Evolutionary conservation across 352 stramenopile genomes (phyloP).

Genomic region (Globisporangium polare): DNA sequence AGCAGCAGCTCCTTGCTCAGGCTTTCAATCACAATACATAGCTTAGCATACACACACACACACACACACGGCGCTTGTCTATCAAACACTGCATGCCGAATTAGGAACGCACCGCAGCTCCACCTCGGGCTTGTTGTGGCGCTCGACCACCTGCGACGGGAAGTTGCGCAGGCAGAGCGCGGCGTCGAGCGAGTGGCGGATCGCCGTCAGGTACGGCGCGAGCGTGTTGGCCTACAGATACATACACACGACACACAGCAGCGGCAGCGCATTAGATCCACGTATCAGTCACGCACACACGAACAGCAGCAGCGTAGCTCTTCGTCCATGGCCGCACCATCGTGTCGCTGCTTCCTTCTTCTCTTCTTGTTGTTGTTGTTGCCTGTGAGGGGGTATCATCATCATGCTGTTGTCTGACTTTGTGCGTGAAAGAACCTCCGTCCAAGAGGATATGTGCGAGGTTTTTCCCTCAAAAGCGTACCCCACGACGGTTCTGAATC

Average conservation of each 20-base stretch:
- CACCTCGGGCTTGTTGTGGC: constrained; percentile 96
- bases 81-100: too few relatives aligned
- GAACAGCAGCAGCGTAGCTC: neutral
- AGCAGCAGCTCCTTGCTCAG: constrained; percentile 92
- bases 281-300: neutral
- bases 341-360: neutral
- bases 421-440: too few relatives aligned
- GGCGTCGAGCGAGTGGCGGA: constrained; percentile 90
- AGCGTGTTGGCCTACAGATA: constrained; percentile 70
- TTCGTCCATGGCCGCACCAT: neutral
- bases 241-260: neutral
- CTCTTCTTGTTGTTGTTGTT: neutral
- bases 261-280: neutral
- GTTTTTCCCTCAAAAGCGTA: neutral
- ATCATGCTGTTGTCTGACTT: neutral
- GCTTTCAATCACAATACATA: constrained; percentile 20
- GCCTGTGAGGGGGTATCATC: neutral
- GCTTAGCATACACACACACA: neutral
- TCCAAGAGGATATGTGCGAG: too few relatives aligned
- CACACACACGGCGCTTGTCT: too few relatives aligned
- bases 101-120: constrained; percentile 81
- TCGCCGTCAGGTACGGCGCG: constrained; percentile 91
- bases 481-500: neutral
- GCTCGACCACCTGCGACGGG: constrained; percentile 94
- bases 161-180: constrained; percentile 94